These are phyloP conservation scores for Psidium guajava DNA, from an alignment of 345 rosid genomes.

Conservation along the genomic window DNA sequence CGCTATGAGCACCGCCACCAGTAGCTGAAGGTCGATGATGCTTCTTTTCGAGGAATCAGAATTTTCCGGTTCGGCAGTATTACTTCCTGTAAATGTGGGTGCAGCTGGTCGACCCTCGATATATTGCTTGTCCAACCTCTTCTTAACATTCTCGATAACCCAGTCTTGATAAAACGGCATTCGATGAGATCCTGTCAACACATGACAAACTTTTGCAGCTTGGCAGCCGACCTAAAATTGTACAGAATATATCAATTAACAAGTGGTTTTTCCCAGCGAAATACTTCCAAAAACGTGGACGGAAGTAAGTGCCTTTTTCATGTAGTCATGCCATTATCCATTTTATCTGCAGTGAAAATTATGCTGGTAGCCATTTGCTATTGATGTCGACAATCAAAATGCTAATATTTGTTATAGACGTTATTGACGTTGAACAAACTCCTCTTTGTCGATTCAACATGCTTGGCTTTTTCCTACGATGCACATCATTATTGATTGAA, in stretches of 20 bases:
- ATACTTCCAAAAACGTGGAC: constrained; percentile 41
- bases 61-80: background rate
- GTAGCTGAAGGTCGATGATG: background rate
- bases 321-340: background rate
- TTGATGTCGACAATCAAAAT: background rate
- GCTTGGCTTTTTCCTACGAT: background rate
- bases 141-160: background rate
- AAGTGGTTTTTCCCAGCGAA: background rate
- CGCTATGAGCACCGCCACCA: background rate
- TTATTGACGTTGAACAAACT: background rate
- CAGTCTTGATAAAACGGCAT: background rate
- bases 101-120: background rate
- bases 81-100: background rate
- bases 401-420: background rate
- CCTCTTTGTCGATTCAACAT: background rate
- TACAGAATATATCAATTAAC: background rate
- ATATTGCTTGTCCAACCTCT: background rate
- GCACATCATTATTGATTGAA: background rate
- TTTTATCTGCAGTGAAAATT: background rate
- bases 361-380: background rate
- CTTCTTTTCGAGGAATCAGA: background rate
- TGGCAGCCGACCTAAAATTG: background rate
- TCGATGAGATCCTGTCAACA: background rate
- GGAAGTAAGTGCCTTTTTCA: constrained; percentile 46
- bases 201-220: background rate